A percentile compares a stretch with the other conserved stretches of the same genome.
Evolutionary conservation across 495 filamentous ascomycete genomes (phyloP).

Genomic region (Clavariopsis aquatica): DNA sequence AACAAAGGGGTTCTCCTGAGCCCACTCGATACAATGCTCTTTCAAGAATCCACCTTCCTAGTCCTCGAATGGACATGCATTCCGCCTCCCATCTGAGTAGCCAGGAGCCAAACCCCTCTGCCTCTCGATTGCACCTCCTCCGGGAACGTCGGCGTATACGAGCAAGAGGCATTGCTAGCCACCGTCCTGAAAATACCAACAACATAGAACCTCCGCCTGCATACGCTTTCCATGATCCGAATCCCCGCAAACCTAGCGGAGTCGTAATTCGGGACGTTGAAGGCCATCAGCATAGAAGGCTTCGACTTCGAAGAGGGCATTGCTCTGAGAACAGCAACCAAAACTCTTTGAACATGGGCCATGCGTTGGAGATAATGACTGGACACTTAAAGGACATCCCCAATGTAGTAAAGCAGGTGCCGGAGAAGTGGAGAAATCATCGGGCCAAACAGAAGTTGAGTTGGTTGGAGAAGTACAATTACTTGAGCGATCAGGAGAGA

Average conservation of each 20-base stretch:
- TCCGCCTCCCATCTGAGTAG: neutral
- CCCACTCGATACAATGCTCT: too few species aligned
- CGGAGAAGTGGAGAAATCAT: neutral
- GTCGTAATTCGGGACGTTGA: neutral
- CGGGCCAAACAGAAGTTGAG: slow-evolving; percentile 1
- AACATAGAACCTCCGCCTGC: neutral
- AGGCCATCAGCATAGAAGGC: neutral
- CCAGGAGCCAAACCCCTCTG: neutral
- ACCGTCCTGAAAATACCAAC: neutral
- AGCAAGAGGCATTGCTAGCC: neutral
- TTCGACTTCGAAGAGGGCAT: neutral
- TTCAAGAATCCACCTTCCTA: too few species aligned
- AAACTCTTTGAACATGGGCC: neutral
- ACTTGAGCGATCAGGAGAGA: neutral
- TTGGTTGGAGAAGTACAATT: neutral
- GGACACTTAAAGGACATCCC: neutral
- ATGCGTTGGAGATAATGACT: neutral
- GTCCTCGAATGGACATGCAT: neutral
- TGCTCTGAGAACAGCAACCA: neutral
- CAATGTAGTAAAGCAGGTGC: neutral
- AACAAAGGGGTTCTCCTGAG: too few species aligned
- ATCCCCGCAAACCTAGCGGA: neutral
- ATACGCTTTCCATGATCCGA: neutral
- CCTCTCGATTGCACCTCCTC: neutral
- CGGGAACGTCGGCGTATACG: neutral